Percentiles rank a stretch among this genome's conserved stretches.
Evolutionary conservation across 768 basidiomycete genomes (phyloP).

Genomic region (Pleurotus djamor): DNA sequence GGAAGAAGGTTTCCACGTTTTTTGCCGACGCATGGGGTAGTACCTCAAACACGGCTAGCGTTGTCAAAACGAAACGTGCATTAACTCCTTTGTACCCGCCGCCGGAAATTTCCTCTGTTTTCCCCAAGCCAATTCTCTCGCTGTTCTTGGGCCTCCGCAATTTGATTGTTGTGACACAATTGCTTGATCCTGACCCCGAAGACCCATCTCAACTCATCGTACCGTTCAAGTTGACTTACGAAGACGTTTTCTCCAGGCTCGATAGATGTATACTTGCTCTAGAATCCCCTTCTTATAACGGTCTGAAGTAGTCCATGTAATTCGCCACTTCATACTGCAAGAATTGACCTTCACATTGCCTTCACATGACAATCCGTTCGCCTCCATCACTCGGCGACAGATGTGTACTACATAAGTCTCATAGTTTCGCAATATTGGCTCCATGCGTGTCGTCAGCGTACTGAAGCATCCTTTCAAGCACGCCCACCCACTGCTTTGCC

Average conservation of each 20-base stretch:
- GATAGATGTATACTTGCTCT: no score
- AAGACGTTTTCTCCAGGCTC: no score
- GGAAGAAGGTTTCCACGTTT: background rate
- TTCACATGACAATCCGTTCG: no score
- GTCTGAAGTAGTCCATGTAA: no score
- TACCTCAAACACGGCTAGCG: background rate
- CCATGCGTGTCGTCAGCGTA: conserved; percentile 20
- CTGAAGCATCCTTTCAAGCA: conserved; percentile 30
- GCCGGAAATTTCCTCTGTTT: background rate
- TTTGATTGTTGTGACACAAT: no score
- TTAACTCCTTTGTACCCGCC: background rate
- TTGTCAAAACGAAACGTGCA: background rate
- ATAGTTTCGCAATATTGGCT: conserved; percentile 1
- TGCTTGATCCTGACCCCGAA: no score
- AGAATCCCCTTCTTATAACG: no score
- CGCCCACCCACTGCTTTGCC: conserved; percentile 58
- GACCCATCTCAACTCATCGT: no score
- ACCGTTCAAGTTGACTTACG: no score
- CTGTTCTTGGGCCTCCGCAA: background rate
- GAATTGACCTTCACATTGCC: no score
- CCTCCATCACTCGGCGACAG: no score
- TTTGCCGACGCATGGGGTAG: background rate
- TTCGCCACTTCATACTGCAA: no score
- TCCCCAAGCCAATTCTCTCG: background rate
- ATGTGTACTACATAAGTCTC: background rate